Base-by-base conservation (phyloP, 2,329 filamentous ascomycete species). In the Fusarium sp. region DNA sequence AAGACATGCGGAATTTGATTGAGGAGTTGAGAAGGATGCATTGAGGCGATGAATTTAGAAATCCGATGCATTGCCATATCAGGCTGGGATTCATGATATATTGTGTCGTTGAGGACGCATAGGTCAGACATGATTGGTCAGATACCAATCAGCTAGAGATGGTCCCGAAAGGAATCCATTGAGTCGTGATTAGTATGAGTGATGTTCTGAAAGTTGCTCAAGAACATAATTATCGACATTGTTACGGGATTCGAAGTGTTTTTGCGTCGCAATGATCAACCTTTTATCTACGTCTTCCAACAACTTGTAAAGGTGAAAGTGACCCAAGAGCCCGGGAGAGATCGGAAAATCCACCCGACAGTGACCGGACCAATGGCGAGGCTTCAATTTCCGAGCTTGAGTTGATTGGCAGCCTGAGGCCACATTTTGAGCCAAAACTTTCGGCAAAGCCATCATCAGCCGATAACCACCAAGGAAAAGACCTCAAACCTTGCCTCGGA, bases 11-110 rank as follows among this genome's bases (percentile, higher is more conserved):
- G 44, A 84, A 83, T 47, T 69, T 87, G 49, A 78, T 90, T 3
- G 87, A 89, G 68, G 84, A 87, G 69, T 71, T 90, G 56, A 84
- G 84, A 72, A 78, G 85, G 58, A 77, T 89, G 75, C 86, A 88
- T 73, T 89, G 71, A 76, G 9, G 29, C 36, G 17, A 25, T 50
- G 21, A 37, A 27, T 7, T 46, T 21, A 56, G 21, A 25, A 27
- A 37, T n/a, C 44, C 7, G 14, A 37, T 23, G 29, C 23, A 21
- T 35, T 39, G 4, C 23, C 14, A 38, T 37, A 11, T 21, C 43
- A 36, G 19, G 31, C 32, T 3, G 25, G n/a, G 33, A 29, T 29
- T 10, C 9, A 9, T 4, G 27, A 29, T 29, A 29, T 29, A 29
- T 9, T 27, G 25, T 10, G 14, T 41, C 35, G 48, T 57, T 33